Evolutionary conservation across 768 basidiomycete genomes (phyloP).

Genomic region (Tylopilus intermedius): DNA sequence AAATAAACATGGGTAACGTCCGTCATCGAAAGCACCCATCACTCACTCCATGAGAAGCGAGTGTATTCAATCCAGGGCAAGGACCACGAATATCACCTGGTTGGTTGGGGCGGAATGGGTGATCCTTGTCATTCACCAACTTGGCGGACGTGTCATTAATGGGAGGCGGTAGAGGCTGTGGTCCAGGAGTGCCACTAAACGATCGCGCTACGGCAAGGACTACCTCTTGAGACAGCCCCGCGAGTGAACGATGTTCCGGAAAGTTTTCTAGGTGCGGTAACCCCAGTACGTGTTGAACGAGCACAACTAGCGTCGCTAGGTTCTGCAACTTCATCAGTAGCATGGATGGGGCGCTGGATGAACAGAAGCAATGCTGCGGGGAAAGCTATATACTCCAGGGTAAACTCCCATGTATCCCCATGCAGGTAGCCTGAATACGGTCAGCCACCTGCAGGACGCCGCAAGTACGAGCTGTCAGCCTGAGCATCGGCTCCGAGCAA

Average conservation of each 20-base stretch:
- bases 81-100: slow-evolving; percentile 23
- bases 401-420: no score
- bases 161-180: slow-evolving; percentile 18
- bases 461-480: no score
- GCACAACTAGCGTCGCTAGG: background rate
- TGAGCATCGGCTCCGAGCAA: no score
- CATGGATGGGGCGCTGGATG: background rate
- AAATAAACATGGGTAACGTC: background rate
- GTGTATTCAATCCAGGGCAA: slow-evolving; percentile 23
- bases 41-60: slow-evolving; percentile 24
- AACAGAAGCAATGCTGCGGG: background rate
- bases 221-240: background rate
- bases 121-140: slow-evolving; percentile 13
- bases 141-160: slow-evolving; percentile 23
- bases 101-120: slow-evolving; percentile 9
- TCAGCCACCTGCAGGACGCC: no score
- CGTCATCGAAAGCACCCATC: background rate
- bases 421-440: no score
- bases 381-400: no score
- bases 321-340: background rate
- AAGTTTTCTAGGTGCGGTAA: slow-evolving; percentile 12
- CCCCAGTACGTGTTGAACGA: slow-evolving; percentile 1
- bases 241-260: slow-evolving; percentile 16
- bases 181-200: slow-evolving; percentile 15
- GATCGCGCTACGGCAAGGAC: slow-evolving; percentile 6